Conservation (phyloP, 2,329 filamentous ascomycete species). For the Fusarium aywerte region DNA sequence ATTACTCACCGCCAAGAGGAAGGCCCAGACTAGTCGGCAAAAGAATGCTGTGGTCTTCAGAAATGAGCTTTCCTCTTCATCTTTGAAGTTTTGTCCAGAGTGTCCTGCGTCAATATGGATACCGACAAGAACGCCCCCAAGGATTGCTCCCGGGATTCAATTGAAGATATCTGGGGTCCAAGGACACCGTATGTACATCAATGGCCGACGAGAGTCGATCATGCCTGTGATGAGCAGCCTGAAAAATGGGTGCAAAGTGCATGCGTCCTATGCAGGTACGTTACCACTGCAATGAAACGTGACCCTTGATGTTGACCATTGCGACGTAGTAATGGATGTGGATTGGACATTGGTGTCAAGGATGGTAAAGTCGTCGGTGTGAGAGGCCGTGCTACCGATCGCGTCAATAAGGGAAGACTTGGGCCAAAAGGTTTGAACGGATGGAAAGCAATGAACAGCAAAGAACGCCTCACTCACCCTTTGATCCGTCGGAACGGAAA, state of each 20-base stretch:
- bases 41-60: neutral
- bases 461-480: neutral
- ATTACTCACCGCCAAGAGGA: neutral
- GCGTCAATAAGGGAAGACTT: neutral
- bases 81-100: no score
- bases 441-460: neutral
- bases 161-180: slow-evolving; percentile 1
- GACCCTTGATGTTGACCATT: neutral
- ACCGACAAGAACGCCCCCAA: neutral
- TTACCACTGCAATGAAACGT: neutral
- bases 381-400: neutral
- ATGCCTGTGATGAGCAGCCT: neutral
- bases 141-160: neutral
- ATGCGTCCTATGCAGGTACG: slow-evolving; percentile 1
- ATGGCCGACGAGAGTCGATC: slow-evolving; percentile 4
- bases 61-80: neutral
- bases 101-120: neutral
- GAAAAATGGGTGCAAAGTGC: slow-evolving; percentile 3
- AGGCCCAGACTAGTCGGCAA: no score
- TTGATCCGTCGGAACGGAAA: neutral
- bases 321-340: neutral
- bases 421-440: neutral
- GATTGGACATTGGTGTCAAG: neutral
- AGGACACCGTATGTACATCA: neutral
- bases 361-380: neutral